Conservation (phyloP, 2,329 filamentous ascomycete genomes). For the Colletotrichum gloeosporioides region DNA sequence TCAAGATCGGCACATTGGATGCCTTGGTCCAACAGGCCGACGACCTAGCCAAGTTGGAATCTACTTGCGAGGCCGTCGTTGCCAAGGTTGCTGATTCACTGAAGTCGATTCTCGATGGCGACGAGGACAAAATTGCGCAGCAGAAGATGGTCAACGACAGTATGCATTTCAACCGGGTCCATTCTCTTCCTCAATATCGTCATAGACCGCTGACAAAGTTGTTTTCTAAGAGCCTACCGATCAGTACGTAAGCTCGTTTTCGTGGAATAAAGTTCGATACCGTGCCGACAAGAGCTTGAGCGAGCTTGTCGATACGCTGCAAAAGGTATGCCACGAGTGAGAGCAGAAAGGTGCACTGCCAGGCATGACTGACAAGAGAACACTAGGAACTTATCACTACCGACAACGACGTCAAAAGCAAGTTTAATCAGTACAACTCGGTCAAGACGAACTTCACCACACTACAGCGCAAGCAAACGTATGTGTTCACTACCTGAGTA, state of each 20-base stretch:
- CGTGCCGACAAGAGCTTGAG: conserved; percentile 87
- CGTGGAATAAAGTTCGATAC: conserved; percentile 98
- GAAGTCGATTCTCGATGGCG: conserved; percentile 80
- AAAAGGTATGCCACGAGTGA: conserved; percentile 67
- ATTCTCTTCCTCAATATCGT: conserved; percentile 14
- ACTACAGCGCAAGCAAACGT: conserved; percentile 89
- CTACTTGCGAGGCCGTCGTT: conserved; percentile 80
- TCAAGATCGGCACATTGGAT: conserved; percentile 98
- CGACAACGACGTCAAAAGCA: conserved; percentile 94
- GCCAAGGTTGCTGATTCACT: conserved; percentile 88
- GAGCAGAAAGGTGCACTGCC: neutral
- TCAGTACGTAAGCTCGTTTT: conserved; percentile 86
- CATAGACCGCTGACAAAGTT: conserved; percentile 27
- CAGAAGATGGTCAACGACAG: conserved; percentile 96
- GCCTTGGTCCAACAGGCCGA: conserved; percentile 95
- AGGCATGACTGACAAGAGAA: neutral
- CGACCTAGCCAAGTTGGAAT: conserved; percentile 87
- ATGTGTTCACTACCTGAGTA: conserved; percentile 32
- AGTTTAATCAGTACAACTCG: conserved; percentile 93
- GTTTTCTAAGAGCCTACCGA: conserved; percentile 81
- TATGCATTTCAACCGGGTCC: conserved; percentile 37
- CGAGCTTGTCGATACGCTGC: conserved; percentile 85
- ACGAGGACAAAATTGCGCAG: conserved; percentile 80
- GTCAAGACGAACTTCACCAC: conserved; percentile 84
- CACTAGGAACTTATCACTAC: conserved; percentile 83